These are phyloP conservation scores for Aspergillus cristatus DNA, from an alignment of 495 filamentous ascomycete genomes.

Conservation along the genomic window DNA sequence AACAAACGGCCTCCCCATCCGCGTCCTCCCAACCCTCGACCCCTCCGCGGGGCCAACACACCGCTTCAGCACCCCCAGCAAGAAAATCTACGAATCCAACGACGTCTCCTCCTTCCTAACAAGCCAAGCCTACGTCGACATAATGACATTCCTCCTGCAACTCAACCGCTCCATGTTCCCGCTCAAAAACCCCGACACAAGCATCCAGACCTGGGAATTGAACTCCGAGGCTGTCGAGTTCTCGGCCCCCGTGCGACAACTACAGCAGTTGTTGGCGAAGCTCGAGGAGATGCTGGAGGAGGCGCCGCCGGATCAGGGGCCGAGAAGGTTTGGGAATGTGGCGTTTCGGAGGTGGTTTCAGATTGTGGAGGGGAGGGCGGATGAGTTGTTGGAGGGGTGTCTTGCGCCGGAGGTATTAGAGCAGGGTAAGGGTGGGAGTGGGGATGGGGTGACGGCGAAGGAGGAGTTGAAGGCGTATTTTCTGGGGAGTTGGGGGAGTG, in stretches of 20 bases:
- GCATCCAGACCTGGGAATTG: slow-evolving; percentile 46
- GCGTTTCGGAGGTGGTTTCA: slow-evolving; percentile 78
- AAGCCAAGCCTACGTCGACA: slow-evolving; percentile 74
- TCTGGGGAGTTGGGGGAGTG: slow-evolving; percentile 76
- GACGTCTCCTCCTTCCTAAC: slow-evolving; percentile 71
- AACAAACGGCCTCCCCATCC: slow-evolving; percentile 13
- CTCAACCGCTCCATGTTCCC: slow-evolving; percentile 85
- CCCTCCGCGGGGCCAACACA: slow-evolving; percentile 12
- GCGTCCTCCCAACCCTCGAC: slow-evolving; percentile 23
- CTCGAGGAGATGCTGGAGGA: slow-evolving; percentile 63
- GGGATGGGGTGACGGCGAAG: slow-evolving; percentile 32
- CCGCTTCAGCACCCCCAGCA: slow-evolving; percentile 34
- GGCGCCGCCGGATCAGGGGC: slow-evolving; percentile 74
- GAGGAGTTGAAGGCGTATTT: slow-evolving; percentile 73
- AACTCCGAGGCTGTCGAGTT: slow-evolving; percentile 37
- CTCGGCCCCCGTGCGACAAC: slow-evolving; percentile 51
- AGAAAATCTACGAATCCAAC: slow-evolving; percentile 70
- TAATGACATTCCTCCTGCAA: slow-evolving; percentile 79
- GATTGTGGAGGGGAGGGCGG: slow-evolving; percentile 49
- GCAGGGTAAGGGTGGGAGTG: slow-evolving; percentile 19
- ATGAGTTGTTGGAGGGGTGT: slow-evolving; percentile 50
- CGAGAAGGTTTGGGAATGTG: slow-evolving; percentile 83
- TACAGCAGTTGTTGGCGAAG: slow-evolving; percentile 52
- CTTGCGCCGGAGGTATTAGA: slow-evolving; percentile 43
- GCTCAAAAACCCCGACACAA: slow-evolving; percentile 27